Conservation (phyloP, 2,329 filamentous ascomycete genomes). For the Pyrenophora seminiperda region DNA sequence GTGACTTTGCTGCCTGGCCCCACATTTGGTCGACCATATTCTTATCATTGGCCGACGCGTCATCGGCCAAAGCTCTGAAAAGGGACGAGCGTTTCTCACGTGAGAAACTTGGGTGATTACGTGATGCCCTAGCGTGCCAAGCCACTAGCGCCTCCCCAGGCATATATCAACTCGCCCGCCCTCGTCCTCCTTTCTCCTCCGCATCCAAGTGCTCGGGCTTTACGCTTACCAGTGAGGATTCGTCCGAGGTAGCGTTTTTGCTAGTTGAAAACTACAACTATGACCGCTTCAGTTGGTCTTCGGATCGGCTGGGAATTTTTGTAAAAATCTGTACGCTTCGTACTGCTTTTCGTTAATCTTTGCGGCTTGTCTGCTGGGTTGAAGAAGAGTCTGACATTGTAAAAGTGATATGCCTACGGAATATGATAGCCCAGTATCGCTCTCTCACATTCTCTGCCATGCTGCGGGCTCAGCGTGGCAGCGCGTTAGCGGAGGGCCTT, state of each 20-base stretch:
- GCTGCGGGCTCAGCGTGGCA: too few relatives aligned
- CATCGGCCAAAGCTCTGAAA: not conserved
- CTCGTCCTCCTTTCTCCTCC: slow-evolving; percentile 10
- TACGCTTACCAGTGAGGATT: slow-evolving; percentile 85
- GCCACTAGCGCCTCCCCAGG: slow-evolving; percentile 4
- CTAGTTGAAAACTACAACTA: slow-evolving; percentile 86
- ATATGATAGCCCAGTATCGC: too few relatives aligned
- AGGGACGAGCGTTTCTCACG: not conserved
- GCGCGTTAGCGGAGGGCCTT: too few relatives aligned
- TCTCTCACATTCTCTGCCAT: too few relatives aligned
- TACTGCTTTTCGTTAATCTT: slow-evolving; percentile 39
- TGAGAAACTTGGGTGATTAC: slow-evolving; percentile 11
- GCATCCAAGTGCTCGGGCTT: slow-evolving; percentile 68
- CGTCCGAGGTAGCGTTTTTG: slow-evolving; percentile 87
- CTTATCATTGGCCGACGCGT: not conserved
- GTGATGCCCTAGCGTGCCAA: slow-evolving; percentile 26
- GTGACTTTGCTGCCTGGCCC: slow-evolving; percentile 3
- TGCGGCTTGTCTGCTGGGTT: slow-evolving; percentile 31
- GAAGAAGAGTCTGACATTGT: slow-evolving; percentile 38
- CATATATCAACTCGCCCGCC: slow-evolving; percentile 13
- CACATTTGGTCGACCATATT: not conserved
- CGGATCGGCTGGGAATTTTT: slow-evolving; percentile 81
- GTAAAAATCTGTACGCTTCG: slow-evolving; percentile 52
- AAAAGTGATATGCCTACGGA: too few relatives aligned
- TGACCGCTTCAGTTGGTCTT: slow-evolving; percentile 75